Conservation (phyloP, 2,329 filamentous ascomycete genomes). For the Neofusicoccum cordaticola region DNA sequence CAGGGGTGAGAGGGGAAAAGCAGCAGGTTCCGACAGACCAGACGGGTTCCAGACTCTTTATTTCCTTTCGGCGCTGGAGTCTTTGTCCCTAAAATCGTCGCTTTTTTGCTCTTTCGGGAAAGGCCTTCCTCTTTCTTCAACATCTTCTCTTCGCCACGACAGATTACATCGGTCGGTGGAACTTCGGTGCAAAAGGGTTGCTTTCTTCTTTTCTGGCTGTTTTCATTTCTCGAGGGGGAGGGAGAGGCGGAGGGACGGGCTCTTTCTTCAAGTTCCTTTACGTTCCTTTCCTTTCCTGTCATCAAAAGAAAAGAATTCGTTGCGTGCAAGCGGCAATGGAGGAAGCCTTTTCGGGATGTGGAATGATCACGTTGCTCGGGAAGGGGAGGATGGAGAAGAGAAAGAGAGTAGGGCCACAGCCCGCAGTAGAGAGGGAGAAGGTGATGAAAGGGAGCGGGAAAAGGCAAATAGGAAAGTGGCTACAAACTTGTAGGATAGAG, state of each 20-base stretch:
- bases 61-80: background rate
- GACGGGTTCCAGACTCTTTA: background rate
- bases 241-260: background rate
- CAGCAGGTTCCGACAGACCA: background rate
- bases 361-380: too few relatives aligned
- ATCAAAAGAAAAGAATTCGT: background rate
- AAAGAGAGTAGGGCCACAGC: background rate
- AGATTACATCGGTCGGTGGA: background rate
- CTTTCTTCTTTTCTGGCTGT: background rate
- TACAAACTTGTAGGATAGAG: conserved; percentile 7
- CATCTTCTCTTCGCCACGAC: background rate
- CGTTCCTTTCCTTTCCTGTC: background rate
- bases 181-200: background rate
- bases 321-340: background rate
- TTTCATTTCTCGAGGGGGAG: background rate
- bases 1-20: conserved; percentile 1
- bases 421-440: background rate
- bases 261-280: background rate
- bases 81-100: background rate
- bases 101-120: background rate
- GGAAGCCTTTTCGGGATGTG: too few relatives aligned
- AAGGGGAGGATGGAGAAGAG: background rate
- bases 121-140: background rate
- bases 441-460: background rate
- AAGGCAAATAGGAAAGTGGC: background rate